Base-by-base conservation (phyloP, 352 stramenopile species). In the Phytopythium delawarense region DNA sequence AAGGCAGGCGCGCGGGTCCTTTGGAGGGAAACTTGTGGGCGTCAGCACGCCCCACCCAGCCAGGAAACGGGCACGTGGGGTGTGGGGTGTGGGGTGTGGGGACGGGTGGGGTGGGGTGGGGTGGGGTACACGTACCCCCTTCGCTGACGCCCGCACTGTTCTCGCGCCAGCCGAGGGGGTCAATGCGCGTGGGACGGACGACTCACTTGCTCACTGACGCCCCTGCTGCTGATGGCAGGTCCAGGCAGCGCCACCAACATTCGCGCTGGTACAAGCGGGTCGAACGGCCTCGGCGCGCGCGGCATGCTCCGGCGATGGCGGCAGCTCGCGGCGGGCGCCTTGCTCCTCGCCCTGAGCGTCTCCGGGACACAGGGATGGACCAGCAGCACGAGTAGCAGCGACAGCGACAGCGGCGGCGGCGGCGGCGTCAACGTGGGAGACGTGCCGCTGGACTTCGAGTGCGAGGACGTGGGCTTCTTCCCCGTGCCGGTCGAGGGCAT, bases 401-500 rank as follows among this genome's bases (percentile, higher is more conserved):
- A 8, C 44, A 50, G 44, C 9, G 21, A n/a, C 44, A 30, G n/a
- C 44, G n/a, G 8, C 44, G 30, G 44, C n/a, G 21, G 21, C 20
- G 20, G 6, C 20, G 42, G 20, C 16, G 15, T 49, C 20, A 25
- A 2, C 23, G 48, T 54, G 5, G 48, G 28, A 21, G 49, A 37
- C 28, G 7, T 45, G 2, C 21, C 21, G 23, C 9, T 21, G 25
- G 49, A 37, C 25, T 39, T 37, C 25, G 18, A 45, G 51, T 57
- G 51, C 51, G 51, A 42, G 51, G 51, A 57, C 34, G 51, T 32
- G 20, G 51, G 51, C 18, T 57, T 45, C 51, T 57, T 32, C 51
- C 50, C 64, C 44, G 74, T 83, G 34, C 65, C 32, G 7, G 75
- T 87, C 15, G 62, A 61, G 34, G 75, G 75, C 42, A 57, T 72